phyloP scores from a whole-genome alignment of 352 stramenopile species.

The Phytophthora pseudosyringae region DNA sequence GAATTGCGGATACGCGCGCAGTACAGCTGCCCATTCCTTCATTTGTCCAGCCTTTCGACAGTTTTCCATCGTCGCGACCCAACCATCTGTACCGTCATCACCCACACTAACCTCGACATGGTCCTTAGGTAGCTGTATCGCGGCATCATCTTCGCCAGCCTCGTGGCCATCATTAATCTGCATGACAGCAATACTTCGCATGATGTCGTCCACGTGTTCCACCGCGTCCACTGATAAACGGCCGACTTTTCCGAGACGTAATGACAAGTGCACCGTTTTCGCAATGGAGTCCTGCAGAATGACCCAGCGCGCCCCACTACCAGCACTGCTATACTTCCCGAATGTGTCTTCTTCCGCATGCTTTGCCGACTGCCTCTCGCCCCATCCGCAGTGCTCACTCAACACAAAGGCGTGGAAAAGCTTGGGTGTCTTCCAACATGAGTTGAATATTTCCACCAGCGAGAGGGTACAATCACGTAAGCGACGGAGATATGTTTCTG shows the following conservation, averaged over 20 bases:
- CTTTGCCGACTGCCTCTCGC: slow-evolving; percentile 69
- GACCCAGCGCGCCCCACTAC: slow-evolving; percentile 67
- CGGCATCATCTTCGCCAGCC: slow-evolving; percentile 48
- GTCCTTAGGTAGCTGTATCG: slow-evolving; percentile 26
- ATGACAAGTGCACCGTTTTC: slow-evolving; percentile 76
- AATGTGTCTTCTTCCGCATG: slow-evolving; percentile 76
- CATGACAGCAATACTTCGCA: slow-evolving; percentile 75
- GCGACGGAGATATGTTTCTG: slow-evolving; percentile 37
- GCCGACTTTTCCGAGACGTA: slow-evolving; percentile 68
- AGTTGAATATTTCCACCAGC: slow-evolving; percentile 58
- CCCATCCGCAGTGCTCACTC: slow-evolving; percentile 68
- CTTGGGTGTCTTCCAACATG: slow-evolving; percentile 64
- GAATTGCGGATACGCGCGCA: slow-evolving; percentile 70
- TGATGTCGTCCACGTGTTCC: slow-evolving; percentile 82
- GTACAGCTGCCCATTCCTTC: slow-evolving; percentile 66
- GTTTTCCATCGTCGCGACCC: slow-evolving; percentile 70
- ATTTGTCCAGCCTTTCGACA: slow-evolving; percentile 68
- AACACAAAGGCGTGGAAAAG: slow-evolving; percentile 82
- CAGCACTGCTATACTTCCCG: slow-evolving; percentile 64
- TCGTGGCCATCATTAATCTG: slow-evolving; percentile 79
- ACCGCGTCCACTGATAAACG: slow-evolving; percentile 72
- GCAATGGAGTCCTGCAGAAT: slow-evolving; percentile 79
- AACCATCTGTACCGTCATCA: slow-evolving; percentile 47
- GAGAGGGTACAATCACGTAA: slow-evolving; percentile 47
- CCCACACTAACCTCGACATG: slow-evolving; percentile 18